These are phyloP conservation scores for Pseudoscleropodium purum DNA, from an alignment of 225 moss, liverwort and hornwort genomes.

Conservation along the genomic window DNA sequence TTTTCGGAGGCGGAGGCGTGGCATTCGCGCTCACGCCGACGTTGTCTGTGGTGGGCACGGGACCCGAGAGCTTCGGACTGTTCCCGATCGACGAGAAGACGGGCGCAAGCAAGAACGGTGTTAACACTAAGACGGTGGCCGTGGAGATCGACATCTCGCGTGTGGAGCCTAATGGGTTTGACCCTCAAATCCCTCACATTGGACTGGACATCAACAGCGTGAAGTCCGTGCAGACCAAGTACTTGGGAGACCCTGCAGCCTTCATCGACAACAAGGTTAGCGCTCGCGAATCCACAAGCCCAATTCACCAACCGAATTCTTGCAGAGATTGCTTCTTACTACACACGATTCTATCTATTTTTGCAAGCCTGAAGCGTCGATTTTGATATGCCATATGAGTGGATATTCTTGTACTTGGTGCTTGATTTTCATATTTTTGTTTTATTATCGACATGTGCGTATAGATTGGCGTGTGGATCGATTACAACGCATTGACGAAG, in stretches of 20 bases:
- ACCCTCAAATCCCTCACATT: slow-evolving; percentile 32
- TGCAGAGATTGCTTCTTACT: too few relatives aligned
- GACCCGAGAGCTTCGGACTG: slow-evolving; percentile 26
- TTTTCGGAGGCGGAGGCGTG: slow-evolving; percentile 35
- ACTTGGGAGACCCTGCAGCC: slow-evolving; percentile 21
- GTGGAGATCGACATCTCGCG: slow-evolving; percentile 49
- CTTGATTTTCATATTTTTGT: not conserved
- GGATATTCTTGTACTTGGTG: too few relatives aligned
- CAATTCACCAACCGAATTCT: not conserved
- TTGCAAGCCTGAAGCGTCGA: not conserved
- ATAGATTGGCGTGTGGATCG: slow-evolving; percentile 28
- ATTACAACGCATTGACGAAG: slow-evolving; percentile 32
- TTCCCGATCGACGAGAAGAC: slow-evolving; percentile 26
- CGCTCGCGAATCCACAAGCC: not conserved
- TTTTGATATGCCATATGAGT: not conserved
- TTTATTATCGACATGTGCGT: not conserved
- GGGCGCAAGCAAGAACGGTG: slow-evolving; percentile 7
- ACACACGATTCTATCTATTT: not conserved
- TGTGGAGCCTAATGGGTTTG: not conserved
- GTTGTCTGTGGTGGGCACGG: slow-evolving; percentile 8
- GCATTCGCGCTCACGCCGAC: slow-evolving; percentile 38
- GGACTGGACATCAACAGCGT: slow-evolving; percentile 46
- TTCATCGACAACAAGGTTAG: slow-evolving; percentile 20
- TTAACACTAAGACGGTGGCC: slow-evolving; percentile 32
- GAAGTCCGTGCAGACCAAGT: slow-evolving; percentile 24